Base-by-base conservation (phyloP, 192 early-diverging fungal genomes). In the Backusella luteola region DNA sequence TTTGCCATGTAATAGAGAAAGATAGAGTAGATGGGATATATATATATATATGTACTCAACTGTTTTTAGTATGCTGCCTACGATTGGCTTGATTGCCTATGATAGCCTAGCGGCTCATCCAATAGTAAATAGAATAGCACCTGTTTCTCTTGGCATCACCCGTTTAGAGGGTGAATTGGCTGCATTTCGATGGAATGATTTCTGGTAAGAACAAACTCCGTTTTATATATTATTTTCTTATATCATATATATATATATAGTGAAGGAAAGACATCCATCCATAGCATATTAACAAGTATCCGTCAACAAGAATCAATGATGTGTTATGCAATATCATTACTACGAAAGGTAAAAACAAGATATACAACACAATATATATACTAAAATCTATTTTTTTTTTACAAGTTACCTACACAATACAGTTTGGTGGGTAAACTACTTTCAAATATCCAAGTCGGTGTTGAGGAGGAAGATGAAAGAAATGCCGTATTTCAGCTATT, bases 1-100 rank as follows among this genome's bases (percentile, higher is more conserved):
- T 91, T 91, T 79, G 78, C 82, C 34, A 49, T 80, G 88, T 89
- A 82, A n/a, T n/a, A n/a, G n/a, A 84, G 83, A 72, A 36, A 2
- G 1, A 14, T 29, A 19, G 1, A 5, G 19, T 6, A 35, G 8
- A 34, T 41, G 38, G n/a, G 0, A 35, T 2, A 38, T 21, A 35
- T 2, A 38, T n/a, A n/a, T n/a, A 35, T 2, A 38, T 21, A 52
- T 76, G 36, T 44, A 32, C 38, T 69, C 15, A n/a, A 73, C n/a
- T 73, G 59, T 67, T 19, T 26, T 29, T 79, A 89, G 91, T 29
- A 79, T 96, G 19, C 76, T 96, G 32, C 94, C 94, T 21, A 91
- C 90, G 9, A 79, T 95, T 53, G 90, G 89, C 49, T 83, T 94
- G 23, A 84, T 94, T 41, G 87, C 88, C 0, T 97, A 95, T 74